These are phyloP conservation scores for Wallacemonas sp. DNA, from an alignment of 208 protist species.

Conservation along the genomic window DNA sequence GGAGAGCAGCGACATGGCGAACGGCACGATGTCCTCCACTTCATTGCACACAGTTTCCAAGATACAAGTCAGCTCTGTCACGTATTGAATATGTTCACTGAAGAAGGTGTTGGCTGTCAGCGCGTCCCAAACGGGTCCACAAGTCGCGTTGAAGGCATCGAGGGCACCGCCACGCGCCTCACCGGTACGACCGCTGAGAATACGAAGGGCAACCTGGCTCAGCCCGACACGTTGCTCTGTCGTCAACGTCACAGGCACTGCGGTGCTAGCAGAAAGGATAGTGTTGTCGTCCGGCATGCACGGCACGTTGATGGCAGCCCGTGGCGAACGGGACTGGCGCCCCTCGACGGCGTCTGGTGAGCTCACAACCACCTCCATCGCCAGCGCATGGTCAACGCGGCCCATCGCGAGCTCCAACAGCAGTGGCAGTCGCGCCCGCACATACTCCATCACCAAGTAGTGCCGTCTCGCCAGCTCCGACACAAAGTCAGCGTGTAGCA, in stretches of 20 bases:
- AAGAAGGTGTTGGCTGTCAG: conserved; percentile 28
- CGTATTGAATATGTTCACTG: conserved; percentile 16
- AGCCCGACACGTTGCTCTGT: not conserved
- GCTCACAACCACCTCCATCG: conserved; percentile 4
- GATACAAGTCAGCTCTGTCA: conserved; percentile 15
- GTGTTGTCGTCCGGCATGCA: not conserved
- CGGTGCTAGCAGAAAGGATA: not conserved
- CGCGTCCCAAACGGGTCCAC: conserved; percentile 38
- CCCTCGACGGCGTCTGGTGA: conserved; percentile 7
- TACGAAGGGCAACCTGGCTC: conserved; percentile 20
- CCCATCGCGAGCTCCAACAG: conserved; percentile 30
- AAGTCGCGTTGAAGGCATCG: conserved; percentile 24
- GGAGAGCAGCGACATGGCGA: conserved; percentile 14
- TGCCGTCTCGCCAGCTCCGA: conserved; percentile 23
- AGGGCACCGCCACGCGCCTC: conserved; percentile 29
- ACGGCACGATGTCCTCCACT: conserved; percentile 23
- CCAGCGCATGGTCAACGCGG: not conserved
- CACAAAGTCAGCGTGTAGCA: conserved; percentile 31
- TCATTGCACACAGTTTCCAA: conserved; percentile 30
- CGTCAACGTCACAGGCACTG: not conserved
- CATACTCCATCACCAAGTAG: conserved; percentile 25
- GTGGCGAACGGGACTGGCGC: not conserved
- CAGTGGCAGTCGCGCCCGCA: conserved; percentile 29
- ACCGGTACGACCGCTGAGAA: conserved; percentile 31
- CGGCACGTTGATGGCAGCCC: too few relatives aligned